Conservation (phyloP, 164 flowering plant genomes). For the Annona squamosa region DNA sequence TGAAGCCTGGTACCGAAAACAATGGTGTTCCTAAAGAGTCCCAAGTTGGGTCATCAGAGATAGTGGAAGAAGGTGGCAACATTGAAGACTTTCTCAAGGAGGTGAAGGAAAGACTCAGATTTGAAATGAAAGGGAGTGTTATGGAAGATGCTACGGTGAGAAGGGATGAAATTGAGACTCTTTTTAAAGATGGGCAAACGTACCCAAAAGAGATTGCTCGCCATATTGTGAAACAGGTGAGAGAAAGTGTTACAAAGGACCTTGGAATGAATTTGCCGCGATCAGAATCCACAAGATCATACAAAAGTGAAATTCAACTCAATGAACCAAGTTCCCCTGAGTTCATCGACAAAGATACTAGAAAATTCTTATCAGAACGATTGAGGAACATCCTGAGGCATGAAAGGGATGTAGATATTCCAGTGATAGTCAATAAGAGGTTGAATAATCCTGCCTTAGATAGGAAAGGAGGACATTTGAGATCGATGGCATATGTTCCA, state of each 20-base stretch:
- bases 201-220: conserved; percentile 52
- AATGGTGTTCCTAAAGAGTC: conserved; percentile 36
- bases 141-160: conserved; percentile 34
- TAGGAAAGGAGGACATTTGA: conserved; percentile 21
- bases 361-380: conserved; percentile 65
- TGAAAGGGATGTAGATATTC: conserved; percentile 26
- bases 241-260: conserved; percentile 58
- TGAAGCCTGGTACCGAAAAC: conserved; percentile 84
- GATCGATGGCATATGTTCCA: conserved; percentile 18
- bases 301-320: conserved; percentile 52
- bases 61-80: conserved; percentile 35
- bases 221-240: conserved; percentile 51
- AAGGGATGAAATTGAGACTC: conserved; percentile 70
- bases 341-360: conserved; percentile 52
- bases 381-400: conserved; percentile 51
- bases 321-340: conserved; percentile 56
- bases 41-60: conserved; percentile 45
- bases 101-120: conserved; percentile 67
- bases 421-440: conserved; percentile 19
- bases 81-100: conserved; percentile 85
- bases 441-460: conserved; percentile 28
- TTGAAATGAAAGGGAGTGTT: conserved; percentile 58
- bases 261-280: conserved; percentile 46
- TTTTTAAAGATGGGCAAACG: conserved; percentile 54
- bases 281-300: conserved; percentile 76